Conservation (phyloP, 225 moss, liverwort and hornwort genomes). For the Pleurozium schreberi region DNA sequence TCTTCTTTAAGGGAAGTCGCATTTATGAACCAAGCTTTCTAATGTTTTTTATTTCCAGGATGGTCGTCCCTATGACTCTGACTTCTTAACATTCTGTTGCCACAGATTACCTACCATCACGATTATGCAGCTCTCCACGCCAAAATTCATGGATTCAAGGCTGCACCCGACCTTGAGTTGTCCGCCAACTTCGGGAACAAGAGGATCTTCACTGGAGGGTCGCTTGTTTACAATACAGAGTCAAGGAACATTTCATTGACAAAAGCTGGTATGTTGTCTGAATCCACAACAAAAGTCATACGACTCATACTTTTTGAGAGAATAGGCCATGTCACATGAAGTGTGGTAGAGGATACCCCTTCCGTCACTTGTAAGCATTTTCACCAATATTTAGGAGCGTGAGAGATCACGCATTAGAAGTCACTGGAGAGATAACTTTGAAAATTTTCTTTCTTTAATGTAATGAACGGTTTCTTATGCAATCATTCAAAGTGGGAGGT, state of each 20-base stretch:
- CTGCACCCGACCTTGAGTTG: conserved; percentile 40
- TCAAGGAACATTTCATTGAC: conserved; percentile 27
- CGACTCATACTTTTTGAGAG: not conserved
- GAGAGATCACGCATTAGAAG: not conserved
- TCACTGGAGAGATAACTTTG: not conserved
- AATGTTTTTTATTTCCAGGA: not conserved
- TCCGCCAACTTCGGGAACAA: conserved; percentile 43
- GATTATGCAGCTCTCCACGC: conserved; percentile 41
- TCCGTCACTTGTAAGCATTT: not conserved
- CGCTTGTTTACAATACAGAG: conserved; percentile 32
- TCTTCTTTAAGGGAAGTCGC: too few species aligned
- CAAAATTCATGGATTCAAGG: conserved; percentile 45
- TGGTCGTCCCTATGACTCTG: not conserved
- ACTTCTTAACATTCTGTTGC: not conserved
- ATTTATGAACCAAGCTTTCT: not conserved
- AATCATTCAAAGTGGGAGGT: not conserved
- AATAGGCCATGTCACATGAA: not conserved
- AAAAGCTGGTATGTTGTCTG: conserved; percentile 26
- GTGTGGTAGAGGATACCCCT: not conserved
- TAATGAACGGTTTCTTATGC: not conserved
- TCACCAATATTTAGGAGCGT: not conserved
- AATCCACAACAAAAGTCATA: not conserved
- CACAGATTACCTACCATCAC: conserved; percentile 37
- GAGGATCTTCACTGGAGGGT: conserved; percentile 34
- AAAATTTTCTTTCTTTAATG: not conserved